Evolutionary conservation across 352 stramenopile genomes (phyloP).

Genomic region (Phytophthora boehmeriae): DNA sequence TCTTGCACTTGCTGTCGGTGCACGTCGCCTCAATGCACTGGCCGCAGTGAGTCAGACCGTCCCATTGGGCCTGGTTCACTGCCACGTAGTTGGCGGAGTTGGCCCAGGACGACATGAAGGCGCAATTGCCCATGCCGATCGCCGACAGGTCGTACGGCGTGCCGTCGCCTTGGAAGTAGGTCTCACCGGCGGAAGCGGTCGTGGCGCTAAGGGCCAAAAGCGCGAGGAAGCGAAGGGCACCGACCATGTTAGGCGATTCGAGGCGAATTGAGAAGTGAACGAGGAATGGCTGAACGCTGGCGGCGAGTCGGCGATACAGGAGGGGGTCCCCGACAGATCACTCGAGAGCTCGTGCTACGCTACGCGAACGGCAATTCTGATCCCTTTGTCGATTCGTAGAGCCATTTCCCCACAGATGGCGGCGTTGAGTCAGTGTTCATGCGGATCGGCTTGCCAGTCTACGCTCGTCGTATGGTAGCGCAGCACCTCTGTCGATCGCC

Average conservation of each 20-base stretch:
- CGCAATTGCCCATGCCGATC: conserved; percentile 27
- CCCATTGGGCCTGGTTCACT: conserved; percentile 34
- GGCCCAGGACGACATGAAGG: conserved; percentile 31
- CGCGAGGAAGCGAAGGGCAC: conserved; percentile 21
- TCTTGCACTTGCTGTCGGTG: conserved; percentile 33
- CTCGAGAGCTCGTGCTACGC: conserved; percentile 9
- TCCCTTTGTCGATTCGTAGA: not conserved
- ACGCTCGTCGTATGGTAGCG: not conserved
- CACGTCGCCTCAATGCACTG: conserved; percentile 35
- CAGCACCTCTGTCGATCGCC: not conserved
- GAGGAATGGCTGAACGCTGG: not conserved
- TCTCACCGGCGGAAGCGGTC: conserved; percentile 15
- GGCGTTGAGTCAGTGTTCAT: conserved; percentile 2
- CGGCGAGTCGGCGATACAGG: not conserved
- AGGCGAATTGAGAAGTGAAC: conserved; percentile 27
- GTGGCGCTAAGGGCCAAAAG: conserved; percentile 21
- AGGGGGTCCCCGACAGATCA: not conserved
- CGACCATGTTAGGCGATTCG: conserved; percentile 20
- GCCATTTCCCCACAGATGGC: not conserved
- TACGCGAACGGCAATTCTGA: conserved; percentile 3
- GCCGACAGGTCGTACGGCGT: conserved; percentile 21
- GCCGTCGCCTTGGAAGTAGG: conserved; percentile 27
- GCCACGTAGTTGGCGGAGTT: conserved; percentile 32
- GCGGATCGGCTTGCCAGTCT: not conserved
- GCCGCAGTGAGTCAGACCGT: conserved; percentile 27